These are phyloP conservation scores for Glarea lozoyensis DNA, from an alignment of 495 filamentous ascomycete species.

Conservation along the genomic window DNA sequence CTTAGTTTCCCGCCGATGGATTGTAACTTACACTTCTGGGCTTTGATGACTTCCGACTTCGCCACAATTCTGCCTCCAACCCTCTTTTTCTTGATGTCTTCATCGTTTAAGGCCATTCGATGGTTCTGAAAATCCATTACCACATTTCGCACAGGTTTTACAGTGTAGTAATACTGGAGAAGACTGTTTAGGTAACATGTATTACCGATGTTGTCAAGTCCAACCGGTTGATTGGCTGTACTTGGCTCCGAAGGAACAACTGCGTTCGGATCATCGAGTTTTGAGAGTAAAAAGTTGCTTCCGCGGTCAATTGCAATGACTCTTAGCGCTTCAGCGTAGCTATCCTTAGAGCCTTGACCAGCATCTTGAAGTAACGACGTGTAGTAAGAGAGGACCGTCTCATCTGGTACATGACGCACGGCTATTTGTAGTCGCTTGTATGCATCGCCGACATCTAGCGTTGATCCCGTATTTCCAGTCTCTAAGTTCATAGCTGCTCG, in stretches of 20 bases:
- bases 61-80: slow-evolving; percentile 51
- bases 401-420: slow-evolving; percentile 11
- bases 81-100: slow-evolving; percentile 48
- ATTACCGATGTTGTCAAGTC: slow-evolving; percentile 87
- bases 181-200: slow-evolving; percentile 98
- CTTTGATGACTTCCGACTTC: slow-evolving; percentile 53
- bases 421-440: slow-evolving; percentile 20
- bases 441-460: slow-evolving; percentile 17
- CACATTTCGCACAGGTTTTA: slow-evolving; percentile 73
- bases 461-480: slow-evolving; percentile 3
- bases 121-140: slow-evolving; percentile 63
- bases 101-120: slow-evolving; percentile 51
- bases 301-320: slow-evolving; percentile 19
- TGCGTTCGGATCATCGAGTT: slow-evolving; percentile 22
- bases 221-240: slow-evolving; percentile 56
- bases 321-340: slow-evolving; percentile 19
- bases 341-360: slow-evolving; percentile 19
- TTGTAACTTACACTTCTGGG: slow-evolving; percentile 56
- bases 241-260: slow-evolving; percentile 7
- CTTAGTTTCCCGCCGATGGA: not conserved
- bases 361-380: slow-evolving; percentile 12
- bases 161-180: slow-evolving; percentile 88
- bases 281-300: slow-evolving; percentile 18
- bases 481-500: slow-evolving; percentile 15
- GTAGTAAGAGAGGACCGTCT: slow-evolving; percentile 19